Evolutionary conservation across 768 basidiomycete genomes (phyloP).

Genomic region (Mrakia hoshinonis): DNA sequence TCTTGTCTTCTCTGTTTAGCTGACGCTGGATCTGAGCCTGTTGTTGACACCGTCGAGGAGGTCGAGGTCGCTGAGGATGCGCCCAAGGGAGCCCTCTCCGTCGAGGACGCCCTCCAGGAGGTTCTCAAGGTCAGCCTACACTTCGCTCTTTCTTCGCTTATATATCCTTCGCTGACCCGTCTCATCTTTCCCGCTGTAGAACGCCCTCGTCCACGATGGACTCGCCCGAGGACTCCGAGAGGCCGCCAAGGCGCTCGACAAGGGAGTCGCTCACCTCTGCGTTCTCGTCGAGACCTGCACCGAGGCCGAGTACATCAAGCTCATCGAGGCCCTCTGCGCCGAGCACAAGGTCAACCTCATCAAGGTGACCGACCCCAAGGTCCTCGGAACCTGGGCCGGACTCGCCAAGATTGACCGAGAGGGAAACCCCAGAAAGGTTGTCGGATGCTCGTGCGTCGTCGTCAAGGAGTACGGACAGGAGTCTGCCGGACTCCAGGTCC

Average conservation of each 20-base stretch:
- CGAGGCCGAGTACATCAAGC: slow-evolving; percentile 98
- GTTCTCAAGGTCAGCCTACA: slow-evolving; percentile 62
- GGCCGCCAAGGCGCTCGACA: slow-evolving; percentile 95
- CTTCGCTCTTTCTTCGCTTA: background rate
- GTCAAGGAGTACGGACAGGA: slow-evolving; percentile 96
- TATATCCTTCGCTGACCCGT: background rate
- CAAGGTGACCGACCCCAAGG: slow-evolving; percentile 91
- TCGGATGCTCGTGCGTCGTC: slow-evolving; percentile 62
- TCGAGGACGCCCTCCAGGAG: slow-evolving; percentile 88
- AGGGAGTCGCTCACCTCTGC: slow-evolving; percentile 95
- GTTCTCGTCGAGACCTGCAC: slow-evolving; percentile 98
- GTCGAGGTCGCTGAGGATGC: slow-evolving; percentile 76
- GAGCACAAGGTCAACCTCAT: slow-evolving; percentile 95
- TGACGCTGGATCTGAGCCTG: slow-evolving; percentile 40
- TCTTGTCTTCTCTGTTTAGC: slow-evolving; percentile 35
- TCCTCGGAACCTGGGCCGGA: slow-evolving; percentile 96
- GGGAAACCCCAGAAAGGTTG: slow-evolving; percentile 94
- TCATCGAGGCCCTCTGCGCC: slow-evolving; percentile 91
- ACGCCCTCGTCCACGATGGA: slow-evolving; percentile 94
- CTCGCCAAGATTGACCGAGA: slow-evolving; percentile 99
- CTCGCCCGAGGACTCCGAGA: slow-evolving; percentile 96
- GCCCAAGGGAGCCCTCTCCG: slow-evolving; percentile 78
- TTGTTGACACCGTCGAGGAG: slow-evolving; percentile 47
- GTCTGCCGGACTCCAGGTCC: slow-evolving; percentile 85
- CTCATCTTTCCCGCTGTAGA: slow-evolving; percentile 42